These are phyloP conservation scores for Ustilago bromivora DNA, from an alignment of 1,284 basidiomycete genomes.

Conservation along the genomic window DNA sequence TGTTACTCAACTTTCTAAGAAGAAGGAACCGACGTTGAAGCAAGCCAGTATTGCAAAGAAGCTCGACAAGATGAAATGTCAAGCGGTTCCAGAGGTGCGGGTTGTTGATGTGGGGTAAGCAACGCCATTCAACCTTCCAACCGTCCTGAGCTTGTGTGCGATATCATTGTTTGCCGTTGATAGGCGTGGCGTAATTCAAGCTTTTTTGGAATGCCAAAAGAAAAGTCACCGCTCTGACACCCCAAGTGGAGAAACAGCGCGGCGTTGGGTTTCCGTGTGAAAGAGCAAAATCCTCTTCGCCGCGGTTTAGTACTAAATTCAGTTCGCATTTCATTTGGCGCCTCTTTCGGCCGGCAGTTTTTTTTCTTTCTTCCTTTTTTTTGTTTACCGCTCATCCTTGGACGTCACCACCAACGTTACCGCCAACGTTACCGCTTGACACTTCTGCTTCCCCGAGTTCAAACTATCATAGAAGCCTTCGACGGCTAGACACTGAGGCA, in stretches of 20 bases:
- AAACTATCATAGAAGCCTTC: background rate
- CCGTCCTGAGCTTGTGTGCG: too few relatives aligned
- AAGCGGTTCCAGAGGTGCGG: background rate
- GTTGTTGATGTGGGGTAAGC: background rate
- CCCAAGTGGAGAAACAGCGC: too few relatives aligned
- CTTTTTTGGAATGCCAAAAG: background rate
- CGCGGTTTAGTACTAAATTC: background rate
- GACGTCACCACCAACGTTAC: background rate
- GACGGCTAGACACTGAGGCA: background rate
- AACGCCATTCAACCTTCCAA: background rate
- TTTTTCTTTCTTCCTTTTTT: too few relatives aligned
- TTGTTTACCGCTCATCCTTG: background rate
- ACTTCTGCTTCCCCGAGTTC: background rate
- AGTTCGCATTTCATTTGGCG: background rate
- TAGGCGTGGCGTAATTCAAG: background rate
- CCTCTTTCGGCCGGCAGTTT: background rate
- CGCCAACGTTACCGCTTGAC: conserved; percentile 1
- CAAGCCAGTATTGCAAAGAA: background rate
- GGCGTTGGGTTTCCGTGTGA: background rate
- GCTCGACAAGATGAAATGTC: background rate
- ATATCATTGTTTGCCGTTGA: background rate
- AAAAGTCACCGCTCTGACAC: background rate
- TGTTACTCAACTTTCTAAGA: too few relatives aligned
- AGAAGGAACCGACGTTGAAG: too few relatives aligned
- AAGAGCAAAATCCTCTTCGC: background rate